Percentiles rank a stretch among this genome's conserved stretches.
phyloP scores from a whole-genome alignment of 2,329 filamentous ascomycete species.

The Lachnellula suecica region DNA sequence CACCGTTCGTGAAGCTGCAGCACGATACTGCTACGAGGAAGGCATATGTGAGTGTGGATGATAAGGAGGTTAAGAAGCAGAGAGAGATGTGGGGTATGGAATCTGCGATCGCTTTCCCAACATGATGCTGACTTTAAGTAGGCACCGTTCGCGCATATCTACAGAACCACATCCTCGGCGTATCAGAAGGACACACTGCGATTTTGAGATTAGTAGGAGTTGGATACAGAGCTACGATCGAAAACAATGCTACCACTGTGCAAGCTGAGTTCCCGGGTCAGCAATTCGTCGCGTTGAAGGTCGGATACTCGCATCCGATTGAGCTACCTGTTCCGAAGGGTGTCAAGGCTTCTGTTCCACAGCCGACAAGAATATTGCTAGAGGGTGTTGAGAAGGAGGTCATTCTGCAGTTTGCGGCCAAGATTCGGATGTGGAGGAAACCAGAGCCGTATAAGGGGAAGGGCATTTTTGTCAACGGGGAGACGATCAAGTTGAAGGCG shows the following conservation, averaged over 20 bases:
- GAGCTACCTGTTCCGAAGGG: slow-evolving; percentile 82
- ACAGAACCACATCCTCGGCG: slow-evolving; percentile 86
- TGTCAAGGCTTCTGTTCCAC: slow-evolving; percentile 82
- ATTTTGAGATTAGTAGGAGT: slow-evolving; percentile 93
- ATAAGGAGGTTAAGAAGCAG: slow-evolving; percentile 70
- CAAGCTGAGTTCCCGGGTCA: slow-evolving; percentile 72
- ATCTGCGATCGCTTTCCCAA: neutral
- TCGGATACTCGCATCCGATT: slow-evolving; percentile 94
- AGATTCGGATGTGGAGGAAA: slow-evolving; percentile 82
- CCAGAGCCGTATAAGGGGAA: slow-evolving; percentile 99
- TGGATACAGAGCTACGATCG: slow-evolving; percentile 87
- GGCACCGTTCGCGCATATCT: slow-evolving; percentile 89
- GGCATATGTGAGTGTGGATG: slow-evolving; percentile 67
- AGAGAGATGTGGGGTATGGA: slow-evolving; percentile 89
- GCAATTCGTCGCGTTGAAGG: slow-evolving; percentile 88
- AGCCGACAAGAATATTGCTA: slow-evolving; percentile 86
- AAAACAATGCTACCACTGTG: slow-evolving; percentile 69
- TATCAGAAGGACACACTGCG: slow-evolving; percentile 93
- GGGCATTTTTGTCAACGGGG: slow-evolving; percentile 96
- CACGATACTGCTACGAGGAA: slow-evolving; percentile 64
- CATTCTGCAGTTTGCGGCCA: slow-evolving; percentile 87
- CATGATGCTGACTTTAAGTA: slow-evolving; percentile 36
- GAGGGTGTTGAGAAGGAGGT: slow-evolving; percentile 85
- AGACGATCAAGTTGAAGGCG: slow-evolving; percentile 97
- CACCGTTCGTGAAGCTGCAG: slow-evolving; percentile 71